Conservation (phyloP, 371 early-diverging fungal genomes). For the Coemansia sp. region DNA sequence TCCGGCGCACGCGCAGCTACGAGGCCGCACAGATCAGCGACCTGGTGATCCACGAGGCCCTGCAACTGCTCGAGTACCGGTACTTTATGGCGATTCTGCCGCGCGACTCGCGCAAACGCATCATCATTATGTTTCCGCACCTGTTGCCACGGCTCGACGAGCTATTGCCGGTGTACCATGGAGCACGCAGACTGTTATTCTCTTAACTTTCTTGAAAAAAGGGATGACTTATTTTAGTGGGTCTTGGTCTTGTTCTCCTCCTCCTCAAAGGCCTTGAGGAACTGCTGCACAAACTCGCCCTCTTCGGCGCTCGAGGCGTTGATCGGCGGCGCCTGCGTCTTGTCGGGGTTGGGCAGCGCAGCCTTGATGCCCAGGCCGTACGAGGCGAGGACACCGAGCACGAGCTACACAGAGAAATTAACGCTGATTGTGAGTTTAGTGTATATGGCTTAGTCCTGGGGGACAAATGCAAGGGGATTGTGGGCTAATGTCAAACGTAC, state of each 20-base stretch:
- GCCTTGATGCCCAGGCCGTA: conserved; percentile 49
- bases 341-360: conserved; percentile 46
- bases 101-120: conserved; percentile 9
- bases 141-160: conserved; percentile 36
- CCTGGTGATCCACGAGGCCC: conserved; percentile 47
- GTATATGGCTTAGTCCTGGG: no score
- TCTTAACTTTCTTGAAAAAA: conserved; percentile 2
- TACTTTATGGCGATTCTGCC: conserved; percentile 49
- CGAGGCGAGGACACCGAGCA: conserved; percentile 50
- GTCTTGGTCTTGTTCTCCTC: conserved; percentile 51
- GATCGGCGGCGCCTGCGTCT: conserved; percentile 65
- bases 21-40: conserved; percentile 40
- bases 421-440: not conserved
- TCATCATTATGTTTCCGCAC: conserved; percentile 48
- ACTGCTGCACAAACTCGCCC: conserved; percentile 66
- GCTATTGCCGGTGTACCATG: conserved; percentile 46
- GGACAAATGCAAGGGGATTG: not conserved
- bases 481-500: conserved; percentile 35
- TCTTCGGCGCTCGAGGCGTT: conserved; percentile 67
- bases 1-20: conserved; percentile 34
- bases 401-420: conserved; percentile 43
- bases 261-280: conserved; percentile 63
- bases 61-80: conserved; percentile 46
- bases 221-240: conserved; percentile 6
- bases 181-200: conserved; percentile 37